These are phyloP conservation scores for Diversispora epigaea DNA, from an alignment of 192 early-diverging fungal genomes.

Conservation along the genomic window DNA sequence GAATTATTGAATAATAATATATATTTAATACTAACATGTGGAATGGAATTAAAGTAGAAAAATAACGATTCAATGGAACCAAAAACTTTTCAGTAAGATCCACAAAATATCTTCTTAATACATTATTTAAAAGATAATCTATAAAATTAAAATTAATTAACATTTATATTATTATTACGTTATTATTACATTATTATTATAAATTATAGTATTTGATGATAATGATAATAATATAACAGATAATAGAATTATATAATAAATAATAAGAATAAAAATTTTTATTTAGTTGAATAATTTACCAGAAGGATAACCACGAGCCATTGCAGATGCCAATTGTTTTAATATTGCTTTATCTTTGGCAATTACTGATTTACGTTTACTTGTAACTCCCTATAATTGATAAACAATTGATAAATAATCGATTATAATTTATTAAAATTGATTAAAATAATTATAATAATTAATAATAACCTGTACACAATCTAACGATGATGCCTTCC, in stretches of 20 bases:
- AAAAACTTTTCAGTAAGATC: conserved; percentile 93
- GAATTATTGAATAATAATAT: no score
- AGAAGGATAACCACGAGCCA: conserved; percentile 68
- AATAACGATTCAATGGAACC: conserved; percentile 93
- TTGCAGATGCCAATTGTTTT: conserved; percentile 71
- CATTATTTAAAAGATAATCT: conserved; percentile 86
- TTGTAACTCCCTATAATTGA: conserved; percentile 46
- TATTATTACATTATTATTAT: not conserved
- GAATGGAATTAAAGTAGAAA: conserved; percentile 78
- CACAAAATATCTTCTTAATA: conserved; percentile 86
- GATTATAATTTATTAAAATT: not conserved
- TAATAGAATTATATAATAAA: no score
- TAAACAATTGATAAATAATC: not conserved
- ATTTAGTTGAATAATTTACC: conserved; percentile 36
- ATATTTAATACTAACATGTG: conserved; percentile 45
- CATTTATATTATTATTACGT: not conserved
- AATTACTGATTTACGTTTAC: conserved; percentile 80
- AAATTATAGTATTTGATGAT: no score
- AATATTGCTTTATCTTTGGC: conserved; percentile 80
- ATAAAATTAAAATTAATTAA: not conserved
- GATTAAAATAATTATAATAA: not conserved
- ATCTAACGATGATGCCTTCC: conserved; percentile 36
- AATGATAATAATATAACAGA: no score
- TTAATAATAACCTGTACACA: conserved; percentile 47
- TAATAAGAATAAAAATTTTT: no score